Base-by-base conservation (phyloP, 192 early-diverging fungal species). In the Backusella psychrophila region DNA sequence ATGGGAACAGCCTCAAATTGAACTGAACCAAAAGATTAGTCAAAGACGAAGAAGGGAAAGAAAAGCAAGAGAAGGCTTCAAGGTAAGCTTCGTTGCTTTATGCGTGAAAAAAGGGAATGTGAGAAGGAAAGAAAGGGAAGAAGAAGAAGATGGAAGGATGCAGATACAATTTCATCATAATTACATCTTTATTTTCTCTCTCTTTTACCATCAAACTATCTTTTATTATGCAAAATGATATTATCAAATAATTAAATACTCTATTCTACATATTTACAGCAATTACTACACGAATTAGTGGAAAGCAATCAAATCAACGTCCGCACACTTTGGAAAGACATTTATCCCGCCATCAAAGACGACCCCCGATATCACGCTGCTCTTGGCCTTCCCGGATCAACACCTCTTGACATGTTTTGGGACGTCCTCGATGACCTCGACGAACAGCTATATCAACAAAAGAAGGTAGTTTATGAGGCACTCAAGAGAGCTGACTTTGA, bases 341-440 rank as follows among this genome's bases (percentile, higher is more conserved):
- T 97, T 8, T 94, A 92, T 75, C 92, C 93, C 3, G 38, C 86
- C 31, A 85, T 97, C 73, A 87, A 91, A 41, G 82, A 87, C 0
- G 95, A 98, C 73, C 71, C 81, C 19, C 83, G 92, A 21, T 97
- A 94, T 71, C 73, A 56, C 0, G 77, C 87, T 7, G 90, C 96
- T 77, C 86, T 99, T 4, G 94, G 94, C 0, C 90, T 94, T 77
- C 82, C 89, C 1, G 96, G 95, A 9, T 95, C 95, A 4, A 89
- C 90, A 7, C 96, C 98, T 1, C 78, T 96, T 38, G 98, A 99
- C 56, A 75, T 99, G 38, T 99, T 97, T 80, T 97, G 96, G 94
- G 98, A 99, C 80, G 73, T 91, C 4, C 79, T 97, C 14, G 91
- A 95, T 72, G 89, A 93, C 29, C 81, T 98, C 3, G 92, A 95